phyloP scores from a whole-genome alignment of 2,329 filamentous ascomycete species.

The Aspergillus pseudotamarii region DNA sequence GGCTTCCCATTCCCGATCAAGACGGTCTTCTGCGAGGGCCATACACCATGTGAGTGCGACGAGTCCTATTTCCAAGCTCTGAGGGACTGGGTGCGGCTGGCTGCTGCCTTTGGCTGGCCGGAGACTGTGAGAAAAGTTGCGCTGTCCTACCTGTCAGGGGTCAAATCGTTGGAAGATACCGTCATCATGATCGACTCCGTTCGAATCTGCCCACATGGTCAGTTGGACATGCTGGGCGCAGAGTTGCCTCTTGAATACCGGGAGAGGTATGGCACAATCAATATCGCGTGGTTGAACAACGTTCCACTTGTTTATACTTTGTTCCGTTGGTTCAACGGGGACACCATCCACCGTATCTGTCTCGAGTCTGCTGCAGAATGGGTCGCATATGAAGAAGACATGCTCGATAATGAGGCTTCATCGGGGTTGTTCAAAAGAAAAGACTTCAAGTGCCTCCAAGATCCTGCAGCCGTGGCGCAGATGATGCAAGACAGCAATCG shows the following conservation, averaged over 20 bases:
- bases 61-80: not conserved
- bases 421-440: not conserved
- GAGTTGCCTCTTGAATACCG: not conserved
- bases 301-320: not conserved
- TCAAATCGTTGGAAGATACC: not conserved
- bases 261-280: not conserved
- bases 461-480: not conserved
- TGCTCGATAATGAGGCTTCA: not conserved
- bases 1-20: not conserved
- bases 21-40: not conserved
- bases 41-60: not conserved
- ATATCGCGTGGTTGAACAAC: not conserved
- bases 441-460: not conserved
- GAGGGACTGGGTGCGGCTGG: not conserved
- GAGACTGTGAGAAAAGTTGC: not conserved
- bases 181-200: not conserved
- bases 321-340: not conserved
- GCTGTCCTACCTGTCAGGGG: not conserved
- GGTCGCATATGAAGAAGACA: not conserved
- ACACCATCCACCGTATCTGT: not conserved
- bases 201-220: not conserved
- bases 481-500: not conserved
- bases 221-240: not conserved
- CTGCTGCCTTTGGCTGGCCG: not conserved
- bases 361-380: not conserved